A percentile compares a stretch with the other conserved stretches of the same genome.
Evolutionary conservation across 148 eudicot species (phyloP).

Genomic region (Persicaria tinctoria): DNA sequence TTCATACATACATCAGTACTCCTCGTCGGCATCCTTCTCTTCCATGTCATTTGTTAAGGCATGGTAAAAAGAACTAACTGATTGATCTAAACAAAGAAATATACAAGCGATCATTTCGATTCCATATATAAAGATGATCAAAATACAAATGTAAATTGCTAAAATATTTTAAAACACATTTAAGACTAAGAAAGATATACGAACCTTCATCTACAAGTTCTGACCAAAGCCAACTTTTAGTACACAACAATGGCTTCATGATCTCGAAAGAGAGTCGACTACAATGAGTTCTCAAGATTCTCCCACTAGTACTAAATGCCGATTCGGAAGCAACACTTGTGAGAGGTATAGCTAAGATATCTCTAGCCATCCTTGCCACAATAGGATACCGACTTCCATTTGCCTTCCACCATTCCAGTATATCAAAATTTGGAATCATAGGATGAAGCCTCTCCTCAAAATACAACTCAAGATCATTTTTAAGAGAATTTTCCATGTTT

Average conservation of each 20-base stretch:
- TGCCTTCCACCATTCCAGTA: not conserved
- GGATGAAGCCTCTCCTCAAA: not conserved
- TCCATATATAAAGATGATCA: no score
- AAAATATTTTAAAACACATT: no score
- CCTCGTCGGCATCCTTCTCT: not conserved
- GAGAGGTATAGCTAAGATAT: not conserved
- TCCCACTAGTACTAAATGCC: not conserved
- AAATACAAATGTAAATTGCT: not conserved
- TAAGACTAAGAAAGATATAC: not conserved
- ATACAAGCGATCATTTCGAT: not conserved
- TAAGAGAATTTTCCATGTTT: not conserved
- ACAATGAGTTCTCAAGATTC: not conserved
- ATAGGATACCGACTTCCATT: not conserved
- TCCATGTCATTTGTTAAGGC: not conserved
- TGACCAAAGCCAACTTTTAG: not conserved
- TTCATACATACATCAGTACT: not conserved
- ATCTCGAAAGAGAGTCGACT: not conserved
- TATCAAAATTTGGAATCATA: not conserved
- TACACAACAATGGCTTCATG: not conserved
- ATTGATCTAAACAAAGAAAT: not conserved
- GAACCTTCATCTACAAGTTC: not conserved
- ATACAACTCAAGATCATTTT: not conserved
- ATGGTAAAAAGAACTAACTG: not conserved
- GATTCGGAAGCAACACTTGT: not conserved
- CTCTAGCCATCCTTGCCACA: not conserved